Conservation (phyloP, 495 filamentous ascomycete genomes). For the Annulohypoxylon moriforme region DNA sequence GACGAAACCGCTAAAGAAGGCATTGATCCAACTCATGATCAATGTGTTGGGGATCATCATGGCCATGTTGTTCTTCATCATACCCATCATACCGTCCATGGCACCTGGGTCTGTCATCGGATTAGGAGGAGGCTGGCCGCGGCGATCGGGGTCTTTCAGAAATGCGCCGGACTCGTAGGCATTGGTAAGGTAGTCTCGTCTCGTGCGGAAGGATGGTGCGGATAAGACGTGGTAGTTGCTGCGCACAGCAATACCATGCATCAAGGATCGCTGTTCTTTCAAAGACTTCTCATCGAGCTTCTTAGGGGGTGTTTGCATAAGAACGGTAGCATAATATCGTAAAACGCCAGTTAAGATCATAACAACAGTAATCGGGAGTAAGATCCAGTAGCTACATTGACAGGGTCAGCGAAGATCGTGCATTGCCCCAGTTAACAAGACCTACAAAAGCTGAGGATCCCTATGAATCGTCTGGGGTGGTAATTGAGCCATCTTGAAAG, state of each 20-base stretch:
- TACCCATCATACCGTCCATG: slow-evolving; percentile 99
- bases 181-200: slow-evolving; percentile 81
- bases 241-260: slow-evolving; percentile 87
- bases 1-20: slow-evolving; percentile 97
- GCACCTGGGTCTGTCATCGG: slow-evolving; percentile 96
- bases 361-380: slow-evolving; percentile 95
- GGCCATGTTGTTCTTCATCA: slow-evolving; percentile 99
- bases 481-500: slow-evolving; percentile 79
- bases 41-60: slow-evolving; percentile 99
- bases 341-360: slow-evolving; percentile 98
- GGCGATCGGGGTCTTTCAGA: slow-evolving; percentile 86
- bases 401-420: slow-evolving; percentile 24
- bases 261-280: slow-evolving; percentile 87
- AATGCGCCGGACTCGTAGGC: slow-evolving; percentile 87
- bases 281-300: slow-evolving; percentile 77
- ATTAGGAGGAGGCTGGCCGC: slow-evolving; percentile 88
- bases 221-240: slow-evolving; percentile 80
- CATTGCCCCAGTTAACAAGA: not conserved
- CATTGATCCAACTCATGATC: slow-evolving; percentile 99
- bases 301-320: slow-evolving; percentile 89
- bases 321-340: slow-evolving; percentile 91
- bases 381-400: slow-evolving; percentile 87
- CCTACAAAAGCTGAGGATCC: slow-evolving; percentile 97
- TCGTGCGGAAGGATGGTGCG: slow-evolving; percentile 75
- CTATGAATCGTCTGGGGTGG: slow-evolving; percentile 94